Conservation (phyloP, 805 yeast genomes). For the Lipomyces anomalus region DNA sequence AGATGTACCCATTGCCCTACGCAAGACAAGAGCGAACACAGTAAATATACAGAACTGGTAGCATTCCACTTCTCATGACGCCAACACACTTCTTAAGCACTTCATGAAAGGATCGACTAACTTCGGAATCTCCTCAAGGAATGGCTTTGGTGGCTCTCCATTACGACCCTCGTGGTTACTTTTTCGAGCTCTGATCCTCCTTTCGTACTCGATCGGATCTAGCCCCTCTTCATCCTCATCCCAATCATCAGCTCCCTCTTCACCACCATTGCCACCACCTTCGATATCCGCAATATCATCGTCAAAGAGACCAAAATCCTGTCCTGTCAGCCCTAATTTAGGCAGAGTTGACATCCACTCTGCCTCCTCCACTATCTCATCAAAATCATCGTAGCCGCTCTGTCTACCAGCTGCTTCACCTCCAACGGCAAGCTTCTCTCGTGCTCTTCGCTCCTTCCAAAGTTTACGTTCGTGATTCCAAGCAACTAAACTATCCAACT, state of each 20-base stretch:
- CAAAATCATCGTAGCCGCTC: constrained; percentile 25
- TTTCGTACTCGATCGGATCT: constrained; percentile 30
- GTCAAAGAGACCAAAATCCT: constrained; percentile 47
- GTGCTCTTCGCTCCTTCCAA: constrained; percentile 26
- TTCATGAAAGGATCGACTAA: constrained; percentile 17
- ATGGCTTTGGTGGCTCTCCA: constrained; percentile 21
- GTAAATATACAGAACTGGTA: too few relatives aligned
- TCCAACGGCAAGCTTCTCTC: constrained; percentile 12
- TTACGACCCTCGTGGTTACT: constrained; percentile 21
- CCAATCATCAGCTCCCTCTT: too few relatives aligned
- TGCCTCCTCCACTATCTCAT: constrained; percentile 29
- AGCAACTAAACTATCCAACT: constrained; percentile 38
- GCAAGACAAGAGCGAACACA: too few relatives aligned
- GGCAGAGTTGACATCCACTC: constrained; percentile 44
- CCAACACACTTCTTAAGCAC: constrained; percentile 25
- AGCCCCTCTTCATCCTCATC: constrained; percentile 30
- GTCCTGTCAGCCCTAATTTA: constrained; percentile 39
- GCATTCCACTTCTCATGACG: constrained; percentile 1
- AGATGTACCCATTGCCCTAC: too few relatives aligned
- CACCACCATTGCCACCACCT: constrained; percentile 29
- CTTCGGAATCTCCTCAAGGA: constrained; percentile 17
- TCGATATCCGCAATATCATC: constrained; percentile 44
- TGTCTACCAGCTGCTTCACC: constrained; percentile 30
- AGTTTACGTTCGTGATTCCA: constrained; percentile 36
- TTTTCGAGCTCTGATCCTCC: constrained; percentile 27